Evolutionary conservation across 495 filamentous ascomycete genomes (phyloP), one percentile per base, ranked within the genome.

Genomic region (Symbiotaphrina buchneri): DNA sequence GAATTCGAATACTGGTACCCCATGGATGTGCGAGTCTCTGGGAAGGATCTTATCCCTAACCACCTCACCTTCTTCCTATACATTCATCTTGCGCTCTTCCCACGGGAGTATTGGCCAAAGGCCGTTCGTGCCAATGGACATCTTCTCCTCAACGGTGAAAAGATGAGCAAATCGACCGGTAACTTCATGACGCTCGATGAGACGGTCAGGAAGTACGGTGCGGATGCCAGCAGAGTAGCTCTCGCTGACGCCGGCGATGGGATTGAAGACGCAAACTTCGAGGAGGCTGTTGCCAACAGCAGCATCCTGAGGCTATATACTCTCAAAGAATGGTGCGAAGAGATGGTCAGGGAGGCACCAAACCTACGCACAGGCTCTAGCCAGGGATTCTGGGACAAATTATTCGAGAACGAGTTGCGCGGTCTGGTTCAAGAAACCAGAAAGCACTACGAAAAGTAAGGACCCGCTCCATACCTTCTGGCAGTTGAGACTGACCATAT

Each of bases 1-100:
- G 78, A 92, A 38, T 95, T 97, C 44, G 71, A 84, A 41, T 97
- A 95, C 61, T 97, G 79, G 62, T 97, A 97, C 51, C 87, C 87
- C 18, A 56, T 94, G 15, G 87, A 95, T 41, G 49, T 91, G 39
- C 63, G 77, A 38, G 65, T 77, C 28, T 83, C 74, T 14, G 80
- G 80, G 35, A 90, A 90, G 55, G 80, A 90, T 46, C 58, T 90
- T 28, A 78, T 87, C 42, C 71, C 71, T 38, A 80, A 84, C 54
- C 83, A 92, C 53, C 61, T 97, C 31, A 94, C 82, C 20, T 97
- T 97, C 64, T 85, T 76, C 67, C 68, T 97, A 27, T 97, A 97
- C 58, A 74, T 85, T 43, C 87, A 97, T 52, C 49, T 81, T 37
- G 87, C 87, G 3, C 64, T 97, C 32, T 95, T 91, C 59, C 67